phyloP scores from a whole-genome alignment of 1,284 basidiomycete genomes.

The Malassezia slooffiae region DNA sequence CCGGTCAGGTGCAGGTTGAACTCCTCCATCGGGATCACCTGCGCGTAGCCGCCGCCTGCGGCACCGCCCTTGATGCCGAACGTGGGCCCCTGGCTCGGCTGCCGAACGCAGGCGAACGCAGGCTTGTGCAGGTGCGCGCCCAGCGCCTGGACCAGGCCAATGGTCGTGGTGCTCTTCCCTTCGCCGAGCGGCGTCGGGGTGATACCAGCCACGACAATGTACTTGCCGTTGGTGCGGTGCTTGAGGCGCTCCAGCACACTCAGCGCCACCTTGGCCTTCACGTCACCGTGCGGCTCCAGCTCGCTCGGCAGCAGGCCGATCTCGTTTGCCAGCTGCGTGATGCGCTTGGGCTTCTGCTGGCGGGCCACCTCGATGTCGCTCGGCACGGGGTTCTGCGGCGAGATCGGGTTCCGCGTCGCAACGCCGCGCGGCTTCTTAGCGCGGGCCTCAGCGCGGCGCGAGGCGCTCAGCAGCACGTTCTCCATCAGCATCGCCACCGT shows the following conservation, averaged over 20 bases:
- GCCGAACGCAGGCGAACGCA: conserved; percentile 94
- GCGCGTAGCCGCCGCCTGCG: conserved; percentile 94
- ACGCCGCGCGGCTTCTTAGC: conserved; percentile 57
- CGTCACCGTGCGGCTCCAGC: conserved; percentile 85
- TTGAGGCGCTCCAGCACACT: conserved; percentile 72
- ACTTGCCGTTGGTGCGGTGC: conserved; percentile 85
- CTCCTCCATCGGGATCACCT: conserved; percentile 99
- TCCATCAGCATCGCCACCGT: conserved; percentile 97
- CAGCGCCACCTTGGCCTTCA: conserved; percentile 94
- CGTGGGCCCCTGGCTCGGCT: conserved; percentile 95
- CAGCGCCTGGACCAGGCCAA: conserved; percentile 90
- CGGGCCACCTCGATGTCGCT: conserved; percentile 87
- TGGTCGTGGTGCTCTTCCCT: conserved; percentile 97
- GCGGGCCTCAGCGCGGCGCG: conserved; percentile 62
- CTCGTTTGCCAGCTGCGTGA: conserved; percentile 72
- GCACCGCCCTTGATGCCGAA: conserved; percentile 99
- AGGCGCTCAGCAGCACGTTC: conserved; percentile 75
- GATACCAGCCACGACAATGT: conserved; percentile 92
- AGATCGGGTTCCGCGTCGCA: conserved; percentile 67
- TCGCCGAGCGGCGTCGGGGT: conserved; percentile 96
- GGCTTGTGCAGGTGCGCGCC: conserved; percentile 86
- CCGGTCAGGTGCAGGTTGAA: conserved; percentile 94
- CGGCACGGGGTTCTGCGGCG: conserved; percentile 65
- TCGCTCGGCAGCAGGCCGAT: conserved; percentile 78
- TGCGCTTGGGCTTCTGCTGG: conserved; percentile 83